A percentile compares a stretch with the other conserved stretches of the same genome.
These are phyloP conservation scores for Raddia guianensis DNA, from an alignment of 176 grass and related monocot species.

Conservation along the genomic window DNA sequence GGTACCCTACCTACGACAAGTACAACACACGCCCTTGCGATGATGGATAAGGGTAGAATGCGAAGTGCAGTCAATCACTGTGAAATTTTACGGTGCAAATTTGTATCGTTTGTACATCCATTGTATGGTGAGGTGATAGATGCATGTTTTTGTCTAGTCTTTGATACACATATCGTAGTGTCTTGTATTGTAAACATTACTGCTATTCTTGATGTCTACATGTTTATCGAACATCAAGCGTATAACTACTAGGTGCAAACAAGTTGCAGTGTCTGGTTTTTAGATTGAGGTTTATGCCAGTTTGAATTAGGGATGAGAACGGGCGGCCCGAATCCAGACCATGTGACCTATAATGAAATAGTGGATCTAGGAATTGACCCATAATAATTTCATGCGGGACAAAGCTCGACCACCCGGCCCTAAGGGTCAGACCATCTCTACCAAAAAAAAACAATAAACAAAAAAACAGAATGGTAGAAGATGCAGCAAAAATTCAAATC, in stretches of 20 bases:
- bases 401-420: too few species aligned
- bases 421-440: too few species aligned
- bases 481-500: too few species aligned
- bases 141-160: slow-evolving; percentile 41
- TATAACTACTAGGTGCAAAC: not conserved
- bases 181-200: slow-evolving; percentile 10
- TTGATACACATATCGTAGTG: not conserved
- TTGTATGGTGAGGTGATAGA: slow-evolving; percentile 35
- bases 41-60: slow-evolving; percentile 19
- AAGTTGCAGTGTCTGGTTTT: not conserved
- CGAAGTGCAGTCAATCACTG: slow-evolving; percentile 28
- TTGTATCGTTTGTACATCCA: slow-evolving; percentile 43
- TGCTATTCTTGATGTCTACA: slow-evolving; percentile 11
- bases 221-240: not conserved
- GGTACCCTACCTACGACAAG: not conserved
- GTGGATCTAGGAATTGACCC: too few species aligned
- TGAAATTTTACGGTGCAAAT: slow-evolving; percentile 24
- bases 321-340: too few species aligned
- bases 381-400: too few species aligned
- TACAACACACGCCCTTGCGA: not conserved
- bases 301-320: too few species aligned
- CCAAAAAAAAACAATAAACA: too few species aligned
- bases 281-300: too few species aligned
- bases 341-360: not conserved
- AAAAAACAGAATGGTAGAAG: too few species aligned